Evolutionary conservation across 257 asterid species (phyloP).

Genomic region (Haberlea rhodopensis): DNA sequence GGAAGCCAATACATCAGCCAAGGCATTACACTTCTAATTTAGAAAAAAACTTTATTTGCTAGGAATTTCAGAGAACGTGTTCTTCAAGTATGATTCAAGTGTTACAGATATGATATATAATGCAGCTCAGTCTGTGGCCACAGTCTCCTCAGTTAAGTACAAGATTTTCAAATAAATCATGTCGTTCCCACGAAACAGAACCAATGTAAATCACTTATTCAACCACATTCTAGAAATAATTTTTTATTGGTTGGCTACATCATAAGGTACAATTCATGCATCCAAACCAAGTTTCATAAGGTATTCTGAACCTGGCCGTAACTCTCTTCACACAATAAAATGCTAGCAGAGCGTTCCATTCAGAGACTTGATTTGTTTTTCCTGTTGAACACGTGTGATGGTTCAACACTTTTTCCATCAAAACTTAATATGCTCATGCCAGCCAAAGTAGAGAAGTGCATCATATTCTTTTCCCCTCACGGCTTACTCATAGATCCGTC

Average conservation of each 20-base stretch:
- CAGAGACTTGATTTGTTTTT: background rate
- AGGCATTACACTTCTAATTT: conserved; percentile 5
- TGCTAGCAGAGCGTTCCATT: background rate
- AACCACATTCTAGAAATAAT: background rate
- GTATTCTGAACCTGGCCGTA: background rate
- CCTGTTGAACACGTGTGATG: background rate
- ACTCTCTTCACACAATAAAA: no score
- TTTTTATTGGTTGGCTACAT: background rate
- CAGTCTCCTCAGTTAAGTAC: no score
- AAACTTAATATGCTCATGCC: background rate
- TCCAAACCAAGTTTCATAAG: background rate
- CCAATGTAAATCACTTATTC: no score
- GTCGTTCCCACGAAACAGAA: no score
- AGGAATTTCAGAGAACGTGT: background rate
- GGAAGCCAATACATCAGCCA: conserved; percentile 1
- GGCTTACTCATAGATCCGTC: no score
- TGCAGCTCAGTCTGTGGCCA: no score
- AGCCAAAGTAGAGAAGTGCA: background rate
- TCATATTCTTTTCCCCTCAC: background rate
- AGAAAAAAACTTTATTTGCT: background rate
- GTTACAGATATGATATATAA: no score
- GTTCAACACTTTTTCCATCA: background rate
- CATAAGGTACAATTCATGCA: background rate
- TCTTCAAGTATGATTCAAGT: background rate
- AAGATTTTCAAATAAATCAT: no score